These are phyloP conservation scores for Tylopilus plumbeoviolaceoides DNA, from an alignment of 768 basidiomycete genomes.

Conservation along the genomic window DNA sequence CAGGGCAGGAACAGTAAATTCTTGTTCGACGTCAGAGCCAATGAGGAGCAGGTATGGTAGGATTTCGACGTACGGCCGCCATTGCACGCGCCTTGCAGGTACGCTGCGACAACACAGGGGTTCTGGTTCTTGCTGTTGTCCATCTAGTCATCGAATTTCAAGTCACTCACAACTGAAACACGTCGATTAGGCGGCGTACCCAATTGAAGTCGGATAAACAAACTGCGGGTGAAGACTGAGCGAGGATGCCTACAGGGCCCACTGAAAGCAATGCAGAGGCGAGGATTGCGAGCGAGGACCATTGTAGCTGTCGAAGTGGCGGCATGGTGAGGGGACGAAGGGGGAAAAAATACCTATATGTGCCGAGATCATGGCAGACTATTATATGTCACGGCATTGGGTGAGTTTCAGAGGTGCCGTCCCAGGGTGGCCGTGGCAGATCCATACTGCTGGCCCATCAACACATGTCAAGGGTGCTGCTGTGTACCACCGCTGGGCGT, in stretches of 20 bases:
- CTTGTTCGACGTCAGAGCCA: constrained; percentile 24
- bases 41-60: constrained; percentile 6
- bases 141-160: constrained; percentile 19
- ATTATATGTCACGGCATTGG: neutral
- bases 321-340: constrained; percentile 10
- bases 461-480: neutral
- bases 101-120: constrained; percentile 45
- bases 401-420: neutral
- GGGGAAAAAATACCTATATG: neutral
- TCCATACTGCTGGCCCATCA: neutral
- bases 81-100: constrained; percentile 40
- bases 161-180: neutral
- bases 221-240: constrained; percentile 22
- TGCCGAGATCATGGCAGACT: neutral
- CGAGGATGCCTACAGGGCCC: constrained; percentile 12
- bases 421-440: constrained; percentile 3
- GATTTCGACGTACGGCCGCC: constrained; percentile 35
- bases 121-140: constrained; percentile 43
- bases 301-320: neutral
- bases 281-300: constrained; percentile 20
- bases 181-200: constrained; percentile 15
- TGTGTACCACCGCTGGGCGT: neutral
- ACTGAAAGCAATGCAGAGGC: constrained; percentile 12
- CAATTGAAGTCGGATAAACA: constrained; percentile 25
- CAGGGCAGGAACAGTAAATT: constrained; percentile 36